Evolutionary conservation across 73 alveolate genomes (phyloP), one percentile per base, ranked within the genome.

Genomic region (Paramecium sexaurelia): DNA sequence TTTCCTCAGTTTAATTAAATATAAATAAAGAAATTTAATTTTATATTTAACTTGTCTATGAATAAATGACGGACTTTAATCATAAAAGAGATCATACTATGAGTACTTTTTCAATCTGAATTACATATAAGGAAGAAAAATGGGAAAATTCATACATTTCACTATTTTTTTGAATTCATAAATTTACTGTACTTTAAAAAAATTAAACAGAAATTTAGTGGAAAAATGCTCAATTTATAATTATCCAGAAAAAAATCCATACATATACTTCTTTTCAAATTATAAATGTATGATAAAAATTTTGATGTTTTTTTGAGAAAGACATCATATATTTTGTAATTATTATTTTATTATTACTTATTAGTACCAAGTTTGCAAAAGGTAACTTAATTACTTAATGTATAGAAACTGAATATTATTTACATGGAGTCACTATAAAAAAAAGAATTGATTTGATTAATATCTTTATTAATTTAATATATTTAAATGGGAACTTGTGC

Each of bases 401-500:
- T 35, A 35, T 4, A 51, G 67, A 51, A 51, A 51, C 67, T 51
- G 67, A 51, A 4, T 17, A 8, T 2, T 1, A 51, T 17, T 51
- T 51, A 35, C 17, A n/a, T 51, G 17, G 22, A 17, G 33, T 51
- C 67, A 51, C 67, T 51, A 51, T 51, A 51, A 11, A 51, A 51
- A 10, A 51, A 10, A n/a, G 1, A 51, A 51, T 51, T 51, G 67
- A 51, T 51, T 51, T 51, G 67, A 51, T 51, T 51, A 51, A 51
- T 51, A 51, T 51, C 67, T n/a, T 17, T 13, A 51, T 51, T 61
- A 61, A 61, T 32, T 11, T 61, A 61, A 61, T 13, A 29, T 29
- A 61, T 26, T 15, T 11, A 61, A 61, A 61, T 61, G 83, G 83
- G 83, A 26, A 61, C 7, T 19, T 61, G 83, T 61, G 83, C 83